Evolutionary conservation across 2,329 filamentous ascomycete genomes (phyloP), one percentile per base, ranked within the genome.

Genomic region (Paraphoma chrysanthemicola): DNA sequence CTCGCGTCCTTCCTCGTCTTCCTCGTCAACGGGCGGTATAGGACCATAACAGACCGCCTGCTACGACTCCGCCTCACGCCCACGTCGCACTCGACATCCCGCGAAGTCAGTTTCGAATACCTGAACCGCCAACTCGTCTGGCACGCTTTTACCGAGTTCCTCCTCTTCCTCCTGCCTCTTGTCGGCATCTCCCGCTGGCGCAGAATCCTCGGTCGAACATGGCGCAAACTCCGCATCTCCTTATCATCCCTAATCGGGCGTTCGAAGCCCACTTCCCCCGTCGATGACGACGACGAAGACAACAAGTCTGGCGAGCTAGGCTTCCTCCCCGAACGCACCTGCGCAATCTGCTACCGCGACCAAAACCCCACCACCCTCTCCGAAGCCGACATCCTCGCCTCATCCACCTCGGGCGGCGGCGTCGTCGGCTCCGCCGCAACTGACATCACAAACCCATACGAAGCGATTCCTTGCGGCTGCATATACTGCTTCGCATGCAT

Each of bases 81-180:
- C 7, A 90, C 91, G 5, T 93, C 90, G 3, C 92, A 75, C 56
- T 91, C 96, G 73, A 90, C 96, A 62, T 92, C 88, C 73, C 86
- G 94, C 31, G 93, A 98, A 77, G 93, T 99, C 28, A 96, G 92
- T 1, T 98, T 99, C 73, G 95, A 99, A 78, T 98, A 97, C 71
- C 86, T 98, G 48, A 99, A 99, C 76, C 89, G 95, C 46, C 95
- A 99, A 79, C 87, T 99, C 10, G 95, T 99, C 38, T 99, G 95
- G 95, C 95, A 99, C 78, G 95, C 95, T n/a, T 97, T 99, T 70
- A 99, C 95, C 28, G 95, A 99, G 75, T 99, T 99, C 69, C 82
- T 99, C n/a, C 85, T 99, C 31, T 99, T 98, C 76, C 86, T 98
- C 16, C 83, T 99, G n/a, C 95, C 95, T 0, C 85, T 99, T n/a